phyloP scores from a whole-genome alignment of 2,329 filamentous ascomycete genomes.

The Colletotrichum falcatum region DNA sequence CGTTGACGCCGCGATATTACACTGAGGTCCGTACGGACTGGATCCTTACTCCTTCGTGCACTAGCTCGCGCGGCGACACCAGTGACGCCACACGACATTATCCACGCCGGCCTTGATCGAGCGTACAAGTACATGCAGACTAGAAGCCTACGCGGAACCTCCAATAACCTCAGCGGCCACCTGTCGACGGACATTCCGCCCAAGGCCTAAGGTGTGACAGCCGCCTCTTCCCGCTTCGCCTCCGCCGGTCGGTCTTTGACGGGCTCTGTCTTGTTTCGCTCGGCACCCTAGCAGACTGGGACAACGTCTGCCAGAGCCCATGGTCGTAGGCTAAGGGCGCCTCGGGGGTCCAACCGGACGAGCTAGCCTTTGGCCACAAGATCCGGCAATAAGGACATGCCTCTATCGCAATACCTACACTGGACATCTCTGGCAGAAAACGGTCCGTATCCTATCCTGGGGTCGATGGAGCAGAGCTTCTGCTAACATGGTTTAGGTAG shows the following conservation, averaged over 20 bases:
- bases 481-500: not conserved
- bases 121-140: not conserved
- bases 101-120: not conserved
- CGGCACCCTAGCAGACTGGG: conserved; percentile 9
- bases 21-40: not conserved
- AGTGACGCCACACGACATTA: not conserved
- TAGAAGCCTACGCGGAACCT: conserved; percentile 21
- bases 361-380: conserved; percentile 12
- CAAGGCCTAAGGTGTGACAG: conserved; percentile 5
- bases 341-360: not conserved
- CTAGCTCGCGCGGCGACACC: not conserved
- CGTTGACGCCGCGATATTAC: not conserved
- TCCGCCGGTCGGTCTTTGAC: not conserved
- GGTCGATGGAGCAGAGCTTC: conserved; percentile 30
- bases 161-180: not conserved
- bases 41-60: not conserved
- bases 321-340: not conserved
- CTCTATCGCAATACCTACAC: not conserved
- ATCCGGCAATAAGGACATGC: not conserved
- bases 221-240: conserved; percentile 1
- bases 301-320: conserved; percentile 8
- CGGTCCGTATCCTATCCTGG: not conserved
- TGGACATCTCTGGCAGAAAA: not conserved
- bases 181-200: not conserved
- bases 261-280: not conserved